Evolutionary conservation across 1,284 basidiomycete genomes (phyloP), one percentile per base, ranked within the genome.

Genomic region (Ceratobasidium sp.): DNA sequence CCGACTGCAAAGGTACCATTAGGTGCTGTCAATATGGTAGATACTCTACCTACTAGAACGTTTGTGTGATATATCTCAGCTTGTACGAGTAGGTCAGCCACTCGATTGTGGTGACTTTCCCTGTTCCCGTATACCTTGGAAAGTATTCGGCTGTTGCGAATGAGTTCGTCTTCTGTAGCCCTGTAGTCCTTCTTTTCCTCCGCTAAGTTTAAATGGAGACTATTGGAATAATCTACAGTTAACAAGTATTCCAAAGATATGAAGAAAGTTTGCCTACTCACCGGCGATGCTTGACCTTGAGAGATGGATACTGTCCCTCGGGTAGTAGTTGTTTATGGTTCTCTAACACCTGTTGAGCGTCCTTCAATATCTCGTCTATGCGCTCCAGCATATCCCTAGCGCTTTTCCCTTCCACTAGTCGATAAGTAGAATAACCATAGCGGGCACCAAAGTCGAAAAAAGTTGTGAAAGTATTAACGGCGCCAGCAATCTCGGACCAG

Each of bases 111-210:
- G 45, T 45, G 69, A 15, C 56, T 22, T 33, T 60, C 45, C 36
- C 33, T 31, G 1, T 57, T 48, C 3, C 45, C 57, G 19, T 72
- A 72, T 14, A 72, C 56, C 33, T 72, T 56, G 3, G 69, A 72
- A 4, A 72, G 54, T 9, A 72, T 72, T 33, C 69, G 44, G 45
- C 56, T 72, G 27, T 72, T 44, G 24, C 57, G 27, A 19, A 72
- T 60, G 69, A 59, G 44, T 36, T 60, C 17, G 19, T 72, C 69
- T 2, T 44, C 27, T 24, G 44, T 60, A 8, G 69, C 69, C 19
- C 69, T 56, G 2, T 60, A n/a, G 1, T 44, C 69, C 51, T 72
- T 56, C n/a, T 29, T 48, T 22, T 72, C 56, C 9, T 72, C 48
- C 14, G 45, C 48, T 56, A 72, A 60, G 36, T 72, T 56, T 57